Conservation (phyloP, 352 stramenopile species). For the Pythium aphanidermatum region DNA sequence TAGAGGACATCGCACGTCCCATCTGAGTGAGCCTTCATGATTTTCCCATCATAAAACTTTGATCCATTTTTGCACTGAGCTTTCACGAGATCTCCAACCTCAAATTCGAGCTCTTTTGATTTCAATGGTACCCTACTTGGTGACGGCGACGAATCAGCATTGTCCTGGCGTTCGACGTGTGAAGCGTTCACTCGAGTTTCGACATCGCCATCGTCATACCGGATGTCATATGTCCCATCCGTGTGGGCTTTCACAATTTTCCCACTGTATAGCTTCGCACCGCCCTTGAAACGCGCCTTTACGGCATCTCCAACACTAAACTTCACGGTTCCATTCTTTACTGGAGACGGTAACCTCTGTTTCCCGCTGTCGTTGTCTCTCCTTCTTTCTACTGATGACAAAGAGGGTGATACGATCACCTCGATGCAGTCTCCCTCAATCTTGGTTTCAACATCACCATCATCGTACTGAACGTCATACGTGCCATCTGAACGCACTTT, state of each 20-base stretch:
- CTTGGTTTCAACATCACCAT: slow-evolving; percentile 47
- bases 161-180: slow-evolving; percentile 29
- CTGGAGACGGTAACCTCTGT: no score
- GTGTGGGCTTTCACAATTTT: slow-evolving; percentile 39
- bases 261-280: slow-evolving; percentile 39
- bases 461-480: slow-evolving; percentile 56
- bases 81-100: slow-evolving; percentile 20
- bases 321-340: no score
- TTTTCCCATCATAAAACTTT: slow-evolving; percentile 51
- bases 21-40: slow-evolving; percentile 48
- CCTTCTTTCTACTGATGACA: no score
- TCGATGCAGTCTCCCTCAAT: slow-evolving; percentile 16
- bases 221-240: slow-evolving; percentile 58
- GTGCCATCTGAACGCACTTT: slow-evolving; percentile 43
- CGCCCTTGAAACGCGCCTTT: slow-evolving; percentile 26
- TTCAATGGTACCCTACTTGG: no score
- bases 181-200: slow-evolving; percentile 30
- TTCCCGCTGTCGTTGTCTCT: slow-evolving; percentile 1
- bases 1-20: slow-evolving; percentile 47
- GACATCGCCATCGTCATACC: slow-evolving; percentile 64
- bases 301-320: slow-evolving; percentile 1
- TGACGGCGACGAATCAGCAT: no score
- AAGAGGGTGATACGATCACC: no score
- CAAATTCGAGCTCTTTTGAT: slow-evolving; percentile 2
- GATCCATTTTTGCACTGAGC: slow-evolving; percentile 24